Base-by-base conservation (phyloP, 495 filamentous ascomycete species). In the Corynascus novoguineensis region DNA sequence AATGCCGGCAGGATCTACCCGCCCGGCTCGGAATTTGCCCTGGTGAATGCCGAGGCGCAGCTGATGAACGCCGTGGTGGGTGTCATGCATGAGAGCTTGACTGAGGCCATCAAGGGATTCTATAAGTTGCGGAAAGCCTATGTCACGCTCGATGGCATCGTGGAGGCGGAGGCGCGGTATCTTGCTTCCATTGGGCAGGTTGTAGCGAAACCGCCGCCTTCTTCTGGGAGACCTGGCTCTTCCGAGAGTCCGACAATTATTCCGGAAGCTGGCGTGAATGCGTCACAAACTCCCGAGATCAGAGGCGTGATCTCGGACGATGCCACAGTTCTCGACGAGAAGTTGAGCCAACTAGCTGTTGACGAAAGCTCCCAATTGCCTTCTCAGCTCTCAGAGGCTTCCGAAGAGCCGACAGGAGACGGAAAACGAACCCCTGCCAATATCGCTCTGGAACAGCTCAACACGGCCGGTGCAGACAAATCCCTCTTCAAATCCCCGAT, bases 51-150 rank as follows among this genome's bases (percentile, higher is more conserved):
- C 11, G 83, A 96, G 74, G 80, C 88, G 3, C 88, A 96, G 62
- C 72, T 98, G 50, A 95, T 96, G 87, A 80, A 80, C 63, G 95
- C 93, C 7, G 86, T 98, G 15, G 81, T 96, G 5, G 89, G 81
- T 1, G 87, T 97, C 9, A 75, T 97, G 61, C 95, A 92, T 58
- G 93, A 97, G 70, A 96, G 89, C 63, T 73, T 97, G 60, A 93
- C 92, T 0, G 93, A 97, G 62, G 90, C 84, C 44, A 81, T 98
- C 65, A 88, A 86, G 69, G 89, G 89, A 1, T 96, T 97, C 61
- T 96, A 96, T 68, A 93, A 92, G 68, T 68, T 98, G 66, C 79
- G 95, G 59, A 96, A 92, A 63, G 93, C 93, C 6, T 97, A 87
- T 65, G 74, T 88, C 24, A 87, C 92, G 4, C 75, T 98, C 17